Evolutionary conservation across 108 stramenopile genomes (phyloP).

Genomic region (Pseudonitzschia delicatissima): DNA sequence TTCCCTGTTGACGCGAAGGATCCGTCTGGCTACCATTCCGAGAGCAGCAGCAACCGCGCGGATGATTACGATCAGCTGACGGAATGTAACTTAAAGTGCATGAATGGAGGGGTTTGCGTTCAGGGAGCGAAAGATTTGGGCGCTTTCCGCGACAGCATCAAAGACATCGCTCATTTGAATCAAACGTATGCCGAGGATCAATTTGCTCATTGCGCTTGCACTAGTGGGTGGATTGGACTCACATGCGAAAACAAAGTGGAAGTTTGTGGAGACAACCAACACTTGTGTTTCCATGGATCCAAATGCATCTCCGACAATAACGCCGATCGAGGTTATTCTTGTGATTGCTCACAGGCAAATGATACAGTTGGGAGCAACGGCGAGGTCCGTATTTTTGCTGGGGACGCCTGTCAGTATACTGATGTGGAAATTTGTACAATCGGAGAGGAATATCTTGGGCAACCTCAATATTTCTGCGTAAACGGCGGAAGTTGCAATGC

Average conservation of each 20-base stretch:
- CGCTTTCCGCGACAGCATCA: constrained; percentile 8
- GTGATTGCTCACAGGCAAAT: constrained; percentile 42
- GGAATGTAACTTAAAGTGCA: constrained; percentile 20
- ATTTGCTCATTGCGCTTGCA: constrained; percentile 60
- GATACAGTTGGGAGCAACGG: constrained; percentile 6
- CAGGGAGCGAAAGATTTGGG: constrained; percentile 38
- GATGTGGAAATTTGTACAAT: constrained; percentile 35
- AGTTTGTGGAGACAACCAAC: constrained; percentile 28
- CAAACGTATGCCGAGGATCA: constrained; percentile 23
- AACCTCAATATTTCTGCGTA: constrained; percentile 46
- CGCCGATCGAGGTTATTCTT: constrained; percentile 20
- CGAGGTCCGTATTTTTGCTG: constrained; percentile 31
- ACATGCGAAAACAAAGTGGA: constrained; percentile 38
- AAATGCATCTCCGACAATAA: constrained; percentile 29
- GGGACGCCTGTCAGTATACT: constrained; percentile 43
- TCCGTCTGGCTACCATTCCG: not conserved
- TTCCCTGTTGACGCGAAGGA: not conserved
- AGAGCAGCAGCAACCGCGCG: not conserved
- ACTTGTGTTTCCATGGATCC: constrained; percentile 48
- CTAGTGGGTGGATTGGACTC: constrained; percentile 38
- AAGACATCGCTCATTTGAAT: constrained; percentile 31
- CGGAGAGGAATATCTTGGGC: not conserved
- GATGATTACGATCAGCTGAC: not conserved
- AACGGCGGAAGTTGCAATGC: constrained; percentile 43
- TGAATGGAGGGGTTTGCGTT: constrained; percentile 36